Conservation (phyloP, 805 yeast species). For the Kodamaea lidongshanica region DNA sequence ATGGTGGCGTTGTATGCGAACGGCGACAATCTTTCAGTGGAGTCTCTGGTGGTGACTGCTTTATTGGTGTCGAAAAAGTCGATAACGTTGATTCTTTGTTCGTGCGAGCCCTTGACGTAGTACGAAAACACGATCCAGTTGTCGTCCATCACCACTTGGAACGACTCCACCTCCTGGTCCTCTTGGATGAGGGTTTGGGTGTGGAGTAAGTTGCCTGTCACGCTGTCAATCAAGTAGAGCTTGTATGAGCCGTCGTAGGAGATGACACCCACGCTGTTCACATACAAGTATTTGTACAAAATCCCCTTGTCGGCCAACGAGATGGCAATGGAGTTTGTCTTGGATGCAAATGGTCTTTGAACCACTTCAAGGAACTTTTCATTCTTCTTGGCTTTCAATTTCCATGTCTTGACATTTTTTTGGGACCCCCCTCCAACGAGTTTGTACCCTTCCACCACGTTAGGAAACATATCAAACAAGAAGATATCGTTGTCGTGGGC, state of each 20-base stretch:
- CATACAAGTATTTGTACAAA: conserved; percentile 76
- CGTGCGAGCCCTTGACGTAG: conserved; percentile 45
- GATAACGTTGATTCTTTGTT: conserved; percentile 56
- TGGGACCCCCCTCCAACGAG: conserved; percentile 8
- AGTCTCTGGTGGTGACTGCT: conserved; percentile 39
- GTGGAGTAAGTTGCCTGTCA: conserved; percentile 60
- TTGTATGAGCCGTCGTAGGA: conserved; percentile 17
- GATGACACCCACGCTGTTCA: conserved; percentile 54
- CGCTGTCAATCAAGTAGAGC: conserved; percentile 56
- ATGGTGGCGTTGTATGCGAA: conserved; percentile 33
- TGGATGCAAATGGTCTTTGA: conserved; percentile 17
- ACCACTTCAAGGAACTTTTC: conserved; percentile 16
- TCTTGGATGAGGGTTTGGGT: conserved; percentile 14
- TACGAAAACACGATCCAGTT: conserved; percentile 75
- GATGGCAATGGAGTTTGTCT: conserved; percentile 53
- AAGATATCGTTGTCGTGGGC: conserved; percentile 9
- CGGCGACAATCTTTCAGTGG: conserved; percentile 18
- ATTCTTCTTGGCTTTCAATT: conserved; percentile 12
- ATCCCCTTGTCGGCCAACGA: conserved; percentile 66
- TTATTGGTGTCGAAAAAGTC: conserved; percentile 68
- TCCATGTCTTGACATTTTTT: conserved; percentile 24
- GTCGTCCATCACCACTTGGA: conserved; percentile 65
- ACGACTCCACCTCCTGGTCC: conserved; percentile 36
- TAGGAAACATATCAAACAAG: conserved; percentile 11
- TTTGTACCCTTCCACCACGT: conserved; percentile 18